Evolutionary conservation across 495 filamentous ascomycete genomes (phyloP), one percentile per base, ranked within the genome.

Genomic region (Lasiosphaeriaceae sp.): DNA sequence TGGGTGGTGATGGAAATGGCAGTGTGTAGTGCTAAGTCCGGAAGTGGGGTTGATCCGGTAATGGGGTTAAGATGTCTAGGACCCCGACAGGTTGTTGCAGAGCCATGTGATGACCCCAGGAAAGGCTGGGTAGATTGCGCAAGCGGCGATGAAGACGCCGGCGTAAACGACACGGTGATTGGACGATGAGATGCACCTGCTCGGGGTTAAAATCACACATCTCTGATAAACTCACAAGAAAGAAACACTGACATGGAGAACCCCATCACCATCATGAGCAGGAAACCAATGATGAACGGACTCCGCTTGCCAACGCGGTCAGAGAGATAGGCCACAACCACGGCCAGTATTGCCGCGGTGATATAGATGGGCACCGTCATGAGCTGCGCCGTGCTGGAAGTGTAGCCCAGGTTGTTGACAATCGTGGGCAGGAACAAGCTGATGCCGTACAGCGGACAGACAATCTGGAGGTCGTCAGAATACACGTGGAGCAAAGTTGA

Each of bases 301-400:
- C 78, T 83, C 31, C 88, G 74, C 49, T 82, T 78, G 16, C 81
- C 81, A 6, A 76, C 72, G 6, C 73, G 71, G 65, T 92, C 88
- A 1, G 86, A 85, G 47, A 80, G 48, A 54, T 74, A 87, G 7
- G 83, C 86, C 20, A 80, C 74, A 4, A 74, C 56, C 8, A 89
- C 73, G 14, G 86, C 79, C 8, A 88, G 68, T 16, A 84, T 67
- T 11, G 85, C 81, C 0, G 85, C 85, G 0, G 78, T 79, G 54
- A 87, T 78, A 68, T 97, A 96, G 39, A 88, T 86, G 0, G 86
- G 86, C 1, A 88, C 82, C 0, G 86, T 90, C 57, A 91, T 77
- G 0, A 90, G 77, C 60, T 89, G 87, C 0, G 87, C 86, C 1
- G 77, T 82, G 17, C 85, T 84, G 3, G 80, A 80, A 2, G 74